phyloP scores from a whole-genome alignment of 1,284 basidiomycete species.

The Austroboletus novae-zelandiae region DNA sequence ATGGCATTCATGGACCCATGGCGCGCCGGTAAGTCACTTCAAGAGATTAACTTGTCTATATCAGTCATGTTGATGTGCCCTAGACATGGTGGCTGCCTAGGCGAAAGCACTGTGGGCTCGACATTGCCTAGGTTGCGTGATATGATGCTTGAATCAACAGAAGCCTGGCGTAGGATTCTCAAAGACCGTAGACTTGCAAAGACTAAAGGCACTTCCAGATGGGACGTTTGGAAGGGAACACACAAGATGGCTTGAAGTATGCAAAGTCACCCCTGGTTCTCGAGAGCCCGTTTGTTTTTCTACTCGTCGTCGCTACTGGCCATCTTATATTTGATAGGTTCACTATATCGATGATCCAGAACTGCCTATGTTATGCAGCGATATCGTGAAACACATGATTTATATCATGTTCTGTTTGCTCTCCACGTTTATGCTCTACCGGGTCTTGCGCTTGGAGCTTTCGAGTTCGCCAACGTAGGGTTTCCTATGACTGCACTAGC shows the following conservation, averaged over 20 bases:
- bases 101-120: conserved; percentile 85
- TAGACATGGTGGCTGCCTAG: conserved; percentile 94
- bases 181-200: conserved; percentile 73
- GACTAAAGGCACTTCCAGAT: conserved; percentile 69
- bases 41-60: conserved; percentile 48
- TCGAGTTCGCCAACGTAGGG: conserved; percentile 92
- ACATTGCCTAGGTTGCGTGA: conserved; percentile 81
- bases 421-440: conserved; percentile 43
- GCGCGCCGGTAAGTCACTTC: conserved; percentile 72
- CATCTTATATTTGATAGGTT: conserved; percentile 52
- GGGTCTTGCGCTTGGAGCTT: conserved; percentile 95
- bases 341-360: conserved; percentile 93
- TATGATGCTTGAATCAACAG: conserved; percentile 74
- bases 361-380: conserved; percentile 56
- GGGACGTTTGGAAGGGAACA: conserved; percentile 89
- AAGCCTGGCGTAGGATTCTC: conserved; percentile 83
- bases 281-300: conserved; percentile 72
- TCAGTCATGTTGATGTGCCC: conserved; percentile 1
- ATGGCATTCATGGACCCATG: conserved; percentile 83
- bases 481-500: conserved; percentile 88
- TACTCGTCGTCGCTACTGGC: not conserved
- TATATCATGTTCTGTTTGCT: not conserved
- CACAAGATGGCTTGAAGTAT: conserved; percentile 86
- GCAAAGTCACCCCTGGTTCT: conserved; percentile 92
- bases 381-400: not conserved